Percentiles rank a stretch among this genome's conserved stretches.
These are phyloP conservation scores for Chenopodium album DNA, from an alignment of 148 eudicot species.

Conservation along the genomic window DNA sequence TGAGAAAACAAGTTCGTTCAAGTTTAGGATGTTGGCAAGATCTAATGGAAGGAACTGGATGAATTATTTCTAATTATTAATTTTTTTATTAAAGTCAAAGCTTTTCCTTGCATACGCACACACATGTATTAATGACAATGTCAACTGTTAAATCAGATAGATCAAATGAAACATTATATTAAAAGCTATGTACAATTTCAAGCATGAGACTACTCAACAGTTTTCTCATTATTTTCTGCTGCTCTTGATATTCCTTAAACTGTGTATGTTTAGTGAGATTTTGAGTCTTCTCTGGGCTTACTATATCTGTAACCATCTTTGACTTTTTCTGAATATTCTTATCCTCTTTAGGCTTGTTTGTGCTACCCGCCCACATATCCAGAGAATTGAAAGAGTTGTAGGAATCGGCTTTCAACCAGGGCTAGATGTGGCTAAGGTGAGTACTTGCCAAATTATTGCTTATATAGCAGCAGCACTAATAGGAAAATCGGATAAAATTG, in stretches of 20 bases:
- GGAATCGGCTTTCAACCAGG: constrained; percentile 96
- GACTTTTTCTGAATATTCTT: background rate
- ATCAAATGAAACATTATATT: too few relatives aligned
- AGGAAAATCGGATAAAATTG: too few relatives aligned
- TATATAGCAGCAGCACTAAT: background rate
- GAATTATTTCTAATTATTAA: too few relatives aligned
- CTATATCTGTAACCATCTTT: background rate
- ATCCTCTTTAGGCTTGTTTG: constrained; percentile 66
- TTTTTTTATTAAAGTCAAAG: too few relatives aligned
- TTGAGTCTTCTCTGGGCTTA: background rate
- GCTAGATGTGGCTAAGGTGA: constrained; percentile 82
- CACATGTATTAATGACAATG: background rate
- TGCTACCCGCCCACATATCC: constrained; percentile 62
- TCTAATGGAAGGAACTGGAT: background rate
- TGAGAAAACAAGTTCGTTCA: background rate
- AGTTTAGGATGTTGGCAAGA: background rate
- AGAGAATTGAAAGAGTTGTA: constrained; percentile 65
- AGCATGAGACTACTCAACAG: background rate
- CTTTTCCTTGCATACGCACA: background rate
- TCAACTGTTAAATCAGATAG: too few relatives aligned
- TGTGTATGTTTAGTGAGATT: background rate
- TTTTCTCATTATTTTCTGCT: background rate
- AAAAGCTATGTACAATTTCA: background rate
- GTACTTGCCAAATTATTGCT: background rate
- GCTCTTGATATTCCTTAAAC: background rate